These are phyloP conservation scores for Aspergillus diversus DNA, from an alignment of 495 filamentous ascomycete genomes.

Conservation along the genomic window DNA sequence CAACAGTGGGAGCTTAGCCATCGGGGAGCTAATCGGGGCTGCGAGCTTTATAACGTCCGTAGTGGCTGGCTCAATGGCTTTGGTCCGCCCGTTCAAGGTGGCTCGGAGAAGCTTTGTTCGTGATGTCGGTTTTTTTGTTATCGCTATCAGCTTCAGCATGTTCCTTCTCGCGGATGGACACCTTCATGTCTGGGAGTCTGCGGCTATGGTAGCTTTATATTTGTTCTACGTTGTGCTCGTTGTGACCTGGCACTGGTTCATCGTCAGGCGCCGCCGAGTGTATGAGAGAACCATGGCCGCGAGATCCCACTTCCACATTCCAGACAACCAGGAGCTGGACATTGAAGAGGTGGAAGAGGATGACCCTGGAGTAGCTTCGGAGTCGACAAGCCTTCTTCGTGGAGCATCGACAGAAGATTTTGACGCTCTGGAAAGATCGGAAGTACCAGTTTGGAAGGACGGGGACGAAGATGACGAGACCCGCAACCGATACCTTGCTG, in stretches of 20 bases:
- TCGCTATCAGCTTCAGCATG: slow-evolving; percentile 87
- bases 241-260: slow-evolving; percentile 89
- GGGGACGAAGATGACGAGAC: slow-evolving; percentile 73
- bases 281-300: slow-evolving; percentile 69
- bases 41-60: slow-evolving; percentile 97
- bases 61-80: slow-evolving; percentile 96
- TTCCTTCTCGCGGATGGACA: slow-evolving; percentile 82
- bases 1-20: slow-evolving; percentile 91
- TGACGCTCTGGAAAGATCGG: slow-evolving; percentile 68
- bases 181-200: slow-evolving; percentile 86
- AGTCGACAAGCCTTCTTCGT: slow-evolving; percentile 55
- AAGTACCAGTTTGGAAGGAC: slow-evolving; percentile 49
- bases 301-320: slow-evolving; percentile 70
- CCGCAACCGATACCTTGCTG: slow-evolving; percentile 71
- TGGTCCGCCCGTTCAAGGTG: slow-evolving; percentile 91
- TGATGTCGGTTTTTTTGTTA: slow-evolving; percentile 92
- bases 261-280: slow-evolving; percentile 59
- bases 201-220: slow-evolving; percentile 89
- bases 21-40: slow-evolving; percentile 94
- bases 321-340: slow-evolving; percentile 71
- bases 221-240: slow-evolving; percentile 88
- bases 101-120: slow-evolving; percentile 85
- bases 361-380: slow-evolving; percentile 59
- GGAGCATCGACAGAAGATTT: slow-evolving; percentile 68
- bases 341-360: slow-evolving; percentile 73